Conservation (phyloP, 768 basidiomycete genomes). For the Tulasnella sp. region DNA sequence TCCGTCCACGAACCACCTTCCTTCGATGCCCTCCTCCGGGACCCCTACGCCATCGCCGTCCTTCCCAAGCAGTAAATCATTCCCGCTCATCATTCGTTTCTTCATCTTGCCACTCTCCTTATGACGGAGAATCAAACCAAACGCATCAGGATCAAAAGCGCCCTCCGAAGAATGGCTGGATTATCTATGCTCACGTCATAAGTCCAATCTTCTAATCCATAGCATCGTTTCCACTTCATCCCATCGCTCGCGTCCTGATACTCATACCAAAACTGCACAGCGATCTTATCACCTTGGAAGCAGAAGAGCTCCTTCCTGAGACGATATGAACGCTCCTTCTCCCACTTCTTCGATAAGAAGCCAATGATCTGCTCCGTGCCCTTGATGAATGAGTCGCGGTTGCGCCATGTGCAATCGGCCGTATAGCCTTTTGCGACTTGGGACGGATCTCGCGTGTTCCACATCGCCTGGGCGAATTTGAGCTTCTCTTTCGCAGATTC, state of each 20-base stretch:
- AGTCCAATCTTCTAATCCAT: slow-evolving; percentile 31
- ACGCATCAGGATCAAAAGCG: too few species aligned
- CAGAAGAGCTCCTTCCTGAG: slow-evolving; percentile 45
- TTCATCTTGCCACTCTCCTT: slow-evolving; percentile 41
- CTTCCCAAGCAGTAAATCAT: slow-evolving; percentile 35
- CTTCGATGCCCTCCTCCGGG: slow-evolving; percentile 18
- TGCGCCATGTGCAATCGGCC: slow-evolving; percentile 43
- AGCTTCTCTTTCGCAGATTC: slow-evolving; percentile 30
- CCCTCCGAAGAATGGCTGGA: background rate
- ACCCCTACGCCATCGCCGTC: slow-evolving; percentile 6
- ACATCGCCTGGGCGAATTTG: slow-evolving; percentile 40
- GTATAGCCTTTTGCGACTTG: slow-evolving; percentile 39
- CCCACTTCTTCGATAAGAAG: slow-evolving; percentile 44
- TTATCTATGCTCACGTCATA: slow-evolving; percentile 15
- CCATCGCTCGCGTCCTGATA: slow-evolving; percentile 25
- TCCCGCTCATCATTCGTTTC: slow-evolving; percentile 43
- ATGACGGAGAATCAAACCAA: too few species aligned
- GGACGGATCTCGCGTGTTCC: slow-evolving; percentile 32
- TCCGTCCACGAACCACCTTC: slow-evolving; percentile 44
- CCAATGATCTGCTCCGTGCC: slow-evolving; percentile 35
- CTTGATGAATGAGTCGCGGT: slow-evolving; percentile 39
- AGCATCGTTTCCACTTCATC: slow-evolving; percentile 35
- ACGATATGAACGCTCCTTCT: slow-evolving; percentile 19
- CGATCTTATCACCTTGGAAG: slow-evolving; percentile 43
- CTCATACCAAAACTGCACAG: slow-evolving; percentile 47